These are phyloP conservation scores for Choiromyces venosus DNA, from an alignment of 495 filamentous ascomycete species.

Conservation along the genomic window DNA sequence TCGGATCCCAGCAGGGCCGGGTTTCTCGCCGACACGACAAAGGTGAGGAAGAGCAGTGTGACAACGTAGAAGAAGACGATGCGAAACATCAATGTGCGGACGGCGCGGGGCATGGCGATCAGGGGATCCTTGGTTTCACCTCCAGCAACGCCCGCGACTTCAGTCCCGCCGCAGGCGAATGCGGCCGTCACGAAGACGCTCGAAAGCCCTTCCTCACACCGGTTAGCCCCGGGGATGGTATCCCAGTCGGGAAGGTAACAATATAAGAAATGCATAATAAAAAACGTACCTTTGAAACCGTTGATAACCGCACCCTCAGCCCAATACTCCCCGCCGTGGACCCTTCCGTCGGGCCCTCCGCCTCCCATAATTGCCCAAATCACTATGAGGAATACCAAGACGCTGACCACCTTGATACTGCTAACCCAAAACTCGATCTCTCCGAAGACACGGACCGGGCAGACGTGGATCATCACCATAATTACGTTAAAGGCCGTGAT, in stretches of 20 bases:
- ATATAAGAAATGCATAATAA: not conserved
- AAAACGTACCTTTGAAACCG: conserved; percentile 52
- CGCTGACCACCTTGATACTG: conserved; percentile 54
- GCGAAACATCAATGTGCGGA: conserved; percentile 54
- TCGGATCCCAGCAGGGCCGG: conserved; percentile 50
- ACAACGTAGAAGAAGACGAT: conserved; percentile 69
- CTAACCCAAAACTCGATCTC: conserved; percentile 60
- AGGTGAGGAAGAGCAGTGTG: conserved; percentile 65
- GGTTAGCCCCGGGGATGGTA: not conserved
- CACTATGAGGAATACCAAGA: conserved; percentile 65
- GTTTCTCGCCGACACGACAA: conserved; percentile 61
- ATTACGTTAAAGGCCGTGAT: conserved; percentile 53
- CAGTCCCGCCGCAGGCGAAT: conserved; percentile 68
- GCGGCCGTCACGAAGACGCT: conserved; percentile 68
- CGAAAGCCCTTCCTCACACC: conserved; percentile 53
- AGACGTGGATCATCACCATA: conserved; percentile 60
- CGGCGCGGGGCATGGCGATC: conserved; percentile 52
- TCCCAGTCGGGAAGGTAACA: not conserved
- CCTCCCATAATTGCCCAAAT: conserved; percentile 64
- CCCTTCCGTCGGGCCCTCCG: conserved; percentile 47
- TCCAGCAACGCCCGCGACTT: conserved; percentile 67
- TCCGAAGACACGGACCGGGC: conserved; percentile 66
- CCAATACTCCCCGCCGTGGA: conserved; percentile 58
- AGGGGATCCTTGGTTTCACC: conserved; percentile 62
- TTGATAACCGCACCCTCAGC: conserved; percentile 65